Conservation (phyloP, 495 filamentous ascomycete genomes). For the Penicillium daleae region DNA sequence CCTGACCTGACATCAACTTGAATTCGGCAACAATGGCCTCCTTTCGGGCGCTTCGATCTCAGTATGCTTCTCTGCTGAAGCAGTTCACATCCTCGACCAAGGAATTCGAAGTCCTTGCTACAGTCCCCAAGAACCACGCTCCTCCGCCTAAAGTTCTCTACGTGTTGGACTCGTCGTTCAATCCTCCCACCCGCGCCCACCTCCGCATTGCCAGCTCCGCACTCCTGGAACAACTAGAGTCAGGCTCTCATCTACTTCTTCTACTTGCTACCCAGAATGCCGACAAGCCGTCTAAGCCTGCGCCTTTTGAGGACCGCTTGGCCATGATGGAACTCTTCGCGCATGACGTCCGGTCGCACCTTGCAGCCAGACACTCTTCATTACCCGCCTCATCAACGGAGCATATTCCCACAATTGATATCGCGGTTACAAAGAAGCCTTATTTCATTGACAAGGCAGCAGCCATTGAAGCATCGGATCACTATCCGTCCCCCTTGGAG, state of each 20-base stretch:
- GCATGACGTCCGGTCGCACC: constrained; percentile 54
- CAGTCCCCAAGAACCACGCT: constrained; percentile 41
- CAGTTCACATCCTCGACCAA: constrained; percentile 59
- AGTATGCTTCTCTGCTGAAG: constrained; percentile 54
- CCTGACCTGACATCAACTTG: background rate
- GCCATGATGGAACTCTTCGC: constrained; percentile 88
- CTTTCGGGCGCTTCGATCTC: constrained; percentile 39
- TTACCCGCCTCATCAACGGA: constrained; percentile 13
- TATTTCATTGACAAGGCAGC: constrained; percentile 83
- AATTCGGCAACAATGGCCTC: constrained; percentile 36
- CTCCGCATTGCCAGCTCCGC: constrained; percentile 73
- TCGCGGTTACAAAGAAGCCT: constrained; percentile 79
- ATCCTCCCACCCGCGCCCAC: constrained; percentile 87
- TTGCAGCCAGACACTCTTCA: constrained; percentile 23
- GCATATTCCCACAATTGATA: constrained; percentile 60
- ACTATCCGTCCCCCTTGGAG: constrained; percentile 52
- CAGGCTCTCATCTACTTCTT: constrained; percentile 66
- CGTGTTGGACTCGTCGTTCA: constrained; percentile 94
- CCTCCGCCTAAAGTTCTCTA: constrained; percentile 59
- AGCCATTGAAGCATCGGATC: constrained; percentile 60
- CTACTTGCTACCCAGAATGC: constrained; percentile 91
- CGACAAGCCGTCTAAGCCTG: constrained; percentile 86
- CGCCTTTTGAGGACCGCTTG: constrained; percentile 78
- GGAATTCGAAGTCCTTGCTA: constrained; percentile 63
- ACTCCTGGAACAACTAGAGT: constrained; percentile 44